Evolutionary conservation across 2,329 filamentous ascomycete genomes (phyloP).

Genomic region (Aspergillus latus): DNA sequence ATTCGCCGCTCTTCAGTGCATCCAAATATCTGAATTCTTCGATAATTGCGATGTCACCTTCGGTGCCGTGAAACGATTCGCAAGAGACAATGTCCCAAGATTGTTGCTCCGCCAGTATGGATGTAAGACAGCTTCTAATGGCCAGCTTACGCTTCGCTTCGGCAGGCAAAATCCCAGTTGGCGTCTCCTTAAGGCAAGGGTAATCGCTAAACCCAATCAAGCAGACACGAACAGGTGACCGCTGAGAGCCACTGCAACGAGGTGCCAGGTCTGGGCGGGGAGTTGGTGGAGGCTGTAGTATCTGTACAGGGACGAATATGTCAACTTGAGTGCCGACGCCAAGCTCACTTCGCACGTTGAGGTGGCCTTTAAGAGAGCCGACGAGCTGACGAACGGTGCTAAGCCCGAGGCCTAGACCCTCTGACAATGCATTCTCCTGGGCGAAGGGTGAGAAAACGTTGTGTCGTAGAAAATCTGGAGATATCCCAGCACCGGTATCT

Average conservation of each 20-base stretch:
- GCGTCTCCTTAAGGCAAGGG: slow-evolving; percentile 27
- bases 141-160: slow-evolving; percentile 30
- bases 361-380: slow-evolving; percentile 54
- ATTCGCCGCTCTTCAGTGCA: slow-evolving; percentile 4
- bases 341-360: slow-evolving; percentile 50
- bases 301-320: slow-evolving; percentile 25
- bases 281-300: background rate
- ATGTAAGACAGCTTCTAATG: slow-evolving; percentile 25
- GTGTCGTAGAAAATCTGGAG: slow-evolving; percentile 56
- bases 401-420: slow-evolving; percentile 63
- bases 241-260: background rate
- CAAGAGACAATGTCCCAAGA: slow-evolving; percentile 24
- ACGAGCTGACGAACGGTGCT: slow-evolving; percentile 60
- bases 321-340: slow-evolving; percentile 26
- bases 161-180: slow-evolving; percentile 26
- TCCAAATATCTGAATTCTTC: slow-evolving; percentile 22
- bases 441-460: slow-evolving; percentile 61
- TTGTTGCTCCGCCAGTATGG: slow-evolving; percentile 20
- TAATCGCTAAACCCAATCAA: slow-evolving; percentile 29
- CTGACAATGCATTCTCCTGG: slow-evolving; percentile 58
- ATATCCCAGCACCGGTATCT: slow-evolving; percentile 65
- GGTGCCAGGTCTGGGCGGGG: background rate
- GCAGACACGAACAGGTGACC: slow-evolving; percentile 9
- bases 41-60: slow-evolving; percentile 26
- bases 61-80: slow-evolving; percentile 21